Base-by-base conservation (phyloP, 495 filamentous ascomycete species). In the Penicillium pancosmium region DNA sequence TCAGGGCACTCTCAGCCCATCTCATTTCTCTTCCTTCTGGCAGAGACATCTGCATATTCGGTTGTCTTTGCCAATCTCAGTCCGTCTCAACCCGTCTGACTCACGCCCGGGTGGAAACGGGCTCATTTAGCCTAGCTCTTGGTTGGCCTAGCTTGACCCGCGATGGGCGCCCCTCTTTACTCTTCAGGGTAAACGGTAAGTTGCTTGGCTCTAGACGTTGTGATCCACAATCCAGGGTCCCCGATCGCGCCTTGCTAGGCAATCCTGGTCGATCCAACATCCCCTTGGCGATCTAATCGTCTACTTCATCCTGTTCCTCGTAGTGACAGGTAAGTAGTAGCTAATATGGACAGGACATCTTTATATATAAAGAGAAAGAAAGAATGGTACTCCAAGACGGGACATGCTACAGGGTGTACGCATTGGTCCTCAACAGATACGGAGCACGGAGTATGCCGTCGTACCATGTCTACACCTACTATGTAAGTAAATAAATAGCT, bases 21-120 rank as follows among this genome's bases (percentile, higher is more conserved):
- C 33, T 21, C 31, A 51, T 18, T 5, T 19, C 18, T 41, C 18
- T 50, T 18, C 12, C 16, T 16, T 21, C 41, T 21, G 41, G 19
- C 46, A 48, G 46, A 48, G 41, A 44, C 41, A 44, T 44, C 41
- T 44, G 41, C 41, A 44, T 18, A 12, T 60, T 69, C 67, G 67
- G 67, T 59, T 67, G 64, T 35, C 54, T 50, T 67, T 59, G 61
- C 67, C 65, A 56, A 65, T 57, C 62, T 64, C 48, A 59, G 63
- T 51, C 38, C 50, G 51, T 54, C 52, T 50, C 46, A 47, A 51
- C 36, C 43, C 60, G 57, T 64, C 63, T 66, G 57, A 63, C 60
- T 62, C 52, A 54, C 52, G 40, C 54, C 19, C 63, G 64, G 64
- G 61, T 67, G 53, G 61, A 56, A 67, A 59, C 64, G 67, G 54